Evolutionary conservation across 805 yeast species (phyloP), one percentile per base, ranked within the genome.

Genomic region (Myxozyma mucilagina): DNA sequence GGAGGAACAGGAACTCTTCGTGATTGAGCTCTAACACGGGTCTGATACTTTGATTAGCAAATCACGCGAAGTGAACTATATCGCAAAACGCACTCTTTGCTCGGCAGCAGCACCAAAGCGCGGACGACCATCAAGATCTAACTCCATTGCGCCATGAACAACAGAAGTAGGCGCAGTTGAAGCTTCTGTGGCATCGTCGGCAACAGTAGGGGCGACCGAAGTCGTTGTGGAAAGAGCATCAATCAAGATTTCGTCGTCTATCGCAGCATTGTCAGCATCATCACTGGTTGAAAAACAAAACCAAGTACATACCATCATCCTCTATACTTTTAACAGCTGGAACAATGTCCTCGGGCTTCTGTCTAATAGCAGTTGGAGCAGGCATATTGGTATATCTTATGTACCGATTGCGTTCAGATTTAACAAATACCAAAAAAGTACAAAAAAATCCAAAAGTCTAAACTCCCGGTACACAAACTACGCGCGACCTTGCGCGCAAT

Each of bases 1-100:
- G 97, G 98, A 44, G 99, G 99, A 36, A 94, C 96, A 2, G 93
- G 84, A 10, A 94, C 89, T 71, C 92, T 92, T 77, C 98, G 82
- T 57, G 87, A 81, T 75, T 93, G 97, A 56, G 87, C 78, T 75
- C 90, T 90, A 35, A 90, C 92, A 18, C 60, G 60, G 5, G 32
- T 48, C 63, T 54, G 20, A 29, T 14, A 10, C 24, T 32, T 32
- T 29, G 11, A 5, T 29, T 29, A 47, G 13, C 6, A 8, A 24
- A 4, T 16, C 13, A 52, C 11, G 3, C 5, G 24, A 41, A 10
- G 18, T 11, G 31, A 31, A n/a, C 14, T 45, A 48, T 4, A 72
- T 14, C 2, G n/a, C 31, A 35, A 31, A 29, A 35, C 63, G 13
- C 32, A 55, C 64, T 56, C 76, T 42, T 82, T 82, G 3, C 86